Evolutionary conservation across 108 stramenopile species (phyloP).

Genomic region (Chaetoceros muelleri): DNA sequence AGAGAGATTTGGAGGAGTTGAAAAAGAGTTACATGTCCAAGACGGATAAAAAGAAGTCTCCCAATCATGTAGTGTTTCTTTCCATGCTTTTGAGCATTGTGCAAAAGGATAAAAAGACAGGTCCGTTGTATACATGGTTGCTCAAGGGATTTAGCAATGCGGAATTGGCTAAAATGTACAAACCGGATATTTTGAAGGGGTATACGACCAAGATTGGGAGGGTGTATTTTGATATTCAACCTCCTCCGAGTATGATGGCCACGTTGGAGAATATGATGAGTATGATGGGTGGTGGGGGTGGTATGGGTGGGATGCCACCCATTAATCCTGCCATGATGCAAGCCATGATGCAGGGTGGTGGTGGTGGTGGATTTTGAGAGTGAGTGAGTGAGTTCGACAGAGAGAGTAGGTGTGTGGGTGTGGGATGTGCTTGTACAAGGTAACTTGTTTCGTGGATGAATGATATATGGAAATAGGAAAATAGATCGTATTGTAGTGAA

Average conservation of each 20-base stretch:
- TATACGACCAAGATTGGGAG: slow-evolving; percentile 84
- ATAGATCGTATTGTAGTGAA: too few species aligned
- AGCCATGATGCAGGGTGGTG: too few species aligned
- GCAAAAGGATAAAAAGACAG: slow-evolving; percentile 72
- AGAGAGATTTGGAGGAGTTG: slow-evolving; percentile 39
- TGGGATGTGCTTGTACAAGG: too few species aligned
- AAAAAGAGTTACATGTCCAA: slow-evolving; percentile 65
- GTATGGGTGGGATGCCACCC: slow-evolving; percentile 26
- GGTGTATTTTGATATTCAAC: slow-evolving; percentile 81
- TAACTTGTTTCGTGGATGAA: too few species aligned
- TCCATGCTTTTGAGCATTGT: slow-evolving; percentile 67
- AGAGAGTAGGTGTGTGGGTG: too few species aligned
- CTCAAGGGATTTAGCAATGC: slow-evolving; percentile 52
- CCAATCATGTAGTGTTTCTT: slow-evolving; percentile 62
- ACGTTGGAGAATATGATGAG: slow-evolving; percentile 88
- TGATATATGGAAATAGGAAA: too few species aligned
- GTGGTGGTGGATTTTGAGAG: too few species aligned
- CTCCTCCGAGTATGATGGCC: slow-evolving; percentile 78
- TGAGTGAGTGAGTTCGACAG: too few species aligned
- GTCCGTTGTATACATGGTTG: slow-evolving; percentile 73
- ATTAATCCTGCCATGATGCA: slow-evolving; percentile 87
- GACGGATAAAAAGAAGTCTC: slow-evolving; percentile 59
- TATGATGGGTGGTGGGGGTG: slow-evolving; percentile 54
- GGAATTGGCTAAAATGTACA: slow-evolving; percentile 63
- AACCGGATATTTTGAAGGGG: slow-evolving; percentile 48